Evolutionary conservation across 1,284 basidiomycete species (phyloP), one percentile per base, ranked within the genome.

Genomic region (Heterobasidion annosum): DNA sequence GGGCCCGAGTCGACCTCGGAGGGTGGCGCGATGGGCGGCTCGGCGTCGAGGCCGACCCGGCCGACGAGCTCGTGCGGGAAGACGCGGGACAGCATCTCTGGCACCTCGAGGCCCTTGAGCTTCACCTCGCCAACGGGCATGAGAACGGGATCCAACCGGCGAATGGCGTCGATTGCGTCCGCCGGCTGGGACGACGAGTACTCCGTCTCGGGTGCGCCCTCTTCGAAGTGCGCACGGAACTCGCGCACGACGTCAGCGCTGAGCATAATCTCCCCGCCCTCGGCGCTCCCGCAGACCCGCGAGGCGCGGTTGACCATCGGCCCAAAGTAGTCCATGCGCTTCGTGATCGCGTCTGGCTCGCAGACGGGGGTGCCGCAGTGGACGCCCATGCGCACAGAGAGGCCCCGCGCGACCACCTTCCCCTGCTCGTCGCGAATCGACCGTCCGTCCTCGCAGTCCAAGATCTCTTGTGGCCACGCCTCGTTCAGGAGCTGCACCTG

Each of bases 251-350:
- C 88, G 60, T 98, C 95, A 15, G 85, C 83, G 63, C 91, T 93
- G 64, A 91, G 89, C 83, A 93, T 88, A 65, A 99, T 93, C 71
- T 99, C 93, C 0, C 97, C 97, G 12, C 97, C 97, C 33, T 86
- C 84, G 1, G 97, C 94, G 54, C 77, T 82, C 40, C 88, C 85
- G 58, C 79, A 83, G 65, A 99, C 91, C 54, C 97, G 81, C 1
- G 96, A 85, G 0, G 96, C 80, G 45, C 95, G 88, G 68, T 97
- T 97, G 61, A 95, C 91, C 82, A 95, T 91, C 1, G 91, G 86
- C 0, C 93, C 93, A 63, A 95, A 92, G 71, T 97, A 97, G 70
- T 99, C 96, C 97, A 99, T 99, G 32, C 97, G 88, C 58, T 86
- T 76, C 5, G 95, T 99, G 67, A 97, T 90, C 1, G 93, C 90